These are phyloP conservation scores for Zoysia pacifica DNA, from an alignment of 176 grass and related monocot species.

Conservation along the genomic window DNA sequence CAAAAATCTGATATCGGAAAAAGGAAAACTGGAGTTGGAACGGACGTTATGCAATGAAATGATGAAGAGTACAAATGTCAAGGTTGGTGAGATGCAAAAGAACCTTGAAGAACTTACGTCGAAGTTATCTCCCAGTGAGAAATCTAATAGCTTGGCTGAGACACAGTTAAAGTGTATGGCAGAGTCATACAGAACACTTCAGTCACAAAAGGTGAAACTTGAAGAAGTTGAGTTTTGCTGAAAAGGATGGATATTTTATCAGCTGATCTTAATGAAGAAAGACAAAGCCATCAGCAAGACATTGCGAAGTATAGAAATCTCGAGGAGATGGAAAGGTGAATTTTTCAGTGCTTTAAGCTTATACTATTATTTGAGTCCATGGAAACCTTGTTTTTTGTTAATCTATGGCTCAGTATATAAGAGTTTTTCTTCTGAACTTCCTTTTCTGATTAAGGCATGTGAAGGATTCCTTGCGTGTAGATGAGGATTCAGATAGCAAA, in stretches of 20 bases:
- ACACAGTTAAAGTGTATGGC: slow-evolving; percentile 89
- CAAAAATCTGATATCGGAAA: slow-evolving; percentile 61
- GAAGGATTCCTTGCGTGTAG: slow-evolving; percentile 34
- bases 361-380: slow-evolving; percentile 29
- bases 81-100: slow-evolving; percentile 60
- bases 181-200: slow-evolving; percentile 73
- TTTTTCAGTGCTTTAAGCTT: neutral
- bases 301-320: slow-evolving; percentile 64
- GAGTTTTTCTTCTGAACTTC: neutral
- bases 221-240: slow-evolving; percentile 48
- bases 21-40: slow-evolving; percentile 55
- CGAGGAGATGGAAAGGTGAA: slow-evolving; percentile 67
- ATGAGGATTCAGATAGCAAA: slow-evolving; percentile 47
- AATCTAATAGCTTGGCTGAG: slow-evolving; percentile 76
- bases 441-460: slow-evolving; percentile 37
- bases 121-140: slow-evolving; percentile 64
- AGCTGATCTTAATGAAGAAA: slow-evolving; percentile 63
- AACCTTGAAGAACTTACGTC: slow-evolving; percentile 59
- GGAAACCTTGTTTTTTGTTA: slow-evolving; percentile 2
- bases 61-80: slow-evolving; percentile 50
- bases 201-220: slow-evolving; percentile 61
- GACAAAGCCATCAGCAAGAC: slow-evolving; percentile 59
- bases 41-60: slow-evolving; percentile 57
- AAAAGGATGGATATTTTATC: slow-evolving; percentile 53
- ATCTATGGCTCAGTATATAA: slow-evolving; percentile 2